Evolutionary conservation across 805 yeast genomes (phyloP).

Genomic region (Starmerella bombi): DNA sequence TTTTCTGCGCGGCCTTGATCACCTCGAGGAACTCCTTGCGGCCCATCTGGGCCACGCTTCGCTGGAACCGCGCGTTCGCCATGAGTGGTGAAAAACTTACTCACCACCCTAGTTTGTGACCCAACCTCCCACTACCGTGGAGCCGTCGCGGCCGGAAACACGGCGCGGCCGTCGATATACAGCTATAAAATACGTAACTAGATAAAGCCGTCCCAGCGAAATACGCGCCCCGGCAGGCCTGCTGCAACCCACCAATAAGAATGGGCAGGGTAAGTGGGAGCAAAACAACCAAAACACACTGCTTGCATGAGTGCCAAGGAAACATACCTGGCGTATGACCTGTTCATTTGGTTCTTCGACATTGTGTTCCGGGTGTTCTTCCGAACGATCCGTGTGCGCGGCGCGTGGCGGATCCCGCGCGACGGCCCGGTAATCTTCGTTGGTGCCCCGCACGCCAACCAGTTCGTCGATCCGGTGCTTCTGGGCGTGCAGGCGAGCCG

Average conservation of each 20-base stretch:
- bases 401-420: conserved; percentile 59
- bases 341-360: conserved; percentile 27
- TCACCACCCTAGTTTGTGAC: no score
- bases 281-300: no score
- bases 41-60: conserved; percentile 17
- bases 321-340: conserved; percentile 24
- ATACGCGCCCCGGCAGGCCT: no score
- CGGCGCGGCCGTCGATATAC: no score
- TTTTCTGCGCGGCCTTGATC: conserved; percentile 12
- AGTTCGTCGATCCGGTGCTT: conserved; percentile 74
- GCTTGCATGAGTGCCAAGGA: conserved; percentile 6
- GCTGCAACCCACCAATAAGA: no score
- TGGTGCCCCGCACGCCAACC: conserved; percentile 97
- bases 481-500: conserved; percentile 67
- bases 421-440: conserved; percentile 82
- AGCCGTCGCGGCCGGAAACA: no score
- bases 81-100: conserved; percentile 7
- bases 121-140: no score
- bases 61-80: conserved; percentile 18
- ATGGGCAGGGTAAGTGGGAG: no score
- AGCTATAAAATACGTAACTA: no score
- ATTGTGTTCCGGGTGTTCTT: conserved; percentile 56
- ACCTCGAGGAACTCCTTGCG: conserved; percentile 20
- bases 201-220: no score
- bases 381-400: conserved; percentile 78